Evolutionary conservation across 768 basidiomycete genomes (phyloP).

Genomic region (Mycena venus): DNA sequence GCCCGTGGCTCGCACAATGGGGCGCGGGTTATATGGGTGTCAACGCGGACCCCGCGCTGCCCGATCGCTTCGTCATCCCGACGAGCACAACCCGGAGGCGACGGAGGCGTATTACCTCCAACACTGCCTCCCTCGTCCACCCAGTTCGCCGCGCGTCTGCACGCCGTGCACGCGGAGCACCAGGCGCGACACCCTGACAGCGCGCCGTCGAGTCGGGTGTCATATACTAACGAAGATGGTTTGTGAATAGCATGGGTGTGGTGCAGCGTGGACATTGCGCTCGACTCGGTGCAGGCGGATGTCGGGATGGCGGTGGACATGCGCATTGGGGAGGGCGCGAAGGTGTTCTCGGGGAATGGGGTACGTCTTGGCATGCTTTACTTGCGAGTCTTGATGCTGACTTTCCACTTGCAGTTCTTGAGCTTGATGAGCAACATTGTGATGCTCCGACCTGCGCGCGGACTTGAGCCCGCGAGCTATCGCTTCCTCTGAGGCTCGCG

Average conservation of each 20-base stretch:
- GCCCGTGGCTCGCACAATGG: constrained; percentile 63
- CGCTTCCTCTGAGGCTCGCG: constrained; percentile 33
- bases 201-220: constrained; percentile 47
- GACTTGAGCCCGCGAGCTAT: constrained; percentile 31
- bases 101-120: constrained; percentile 50
- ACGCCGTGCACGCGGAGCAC: constrained; percentile 49
- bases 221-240: constrained; percentile 66
- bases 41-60: constrained; percentile 56
- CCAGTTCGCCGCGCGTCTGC: constrained; percentile 57
- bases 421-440: constrained; percentile 56
- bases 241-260: constrained; percentile 56
- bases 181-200: constrained; percentile 37
- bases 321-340: constrained; percentile 56
- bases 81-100: constrained; percentile 15
- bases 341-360: constrained; percentile 59
- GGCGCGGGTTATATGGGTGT: constrained; percentile 62
- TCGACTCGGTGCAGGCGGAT: constrained; percentile 58
- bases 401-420: constrained; percentile 42
- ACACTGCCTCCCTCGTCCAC: constrained; percentile 59
- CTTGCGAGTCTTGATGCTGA: background rate
- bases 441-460: constrained; percentile 45
- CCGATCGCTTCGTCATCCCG: constrained; percentile 54
- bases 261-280: constrained; percentile 54
- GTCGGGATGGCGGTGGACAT: constrained; percentile 56
- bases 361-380: background rate